Percentiles rank a stretch among this genome's conserved stretches.
Evolutionary conservation across 2,329 filamentous ascomycete genomes (phyloP).

Genomic region (Colletotrichum musae): DNA sequence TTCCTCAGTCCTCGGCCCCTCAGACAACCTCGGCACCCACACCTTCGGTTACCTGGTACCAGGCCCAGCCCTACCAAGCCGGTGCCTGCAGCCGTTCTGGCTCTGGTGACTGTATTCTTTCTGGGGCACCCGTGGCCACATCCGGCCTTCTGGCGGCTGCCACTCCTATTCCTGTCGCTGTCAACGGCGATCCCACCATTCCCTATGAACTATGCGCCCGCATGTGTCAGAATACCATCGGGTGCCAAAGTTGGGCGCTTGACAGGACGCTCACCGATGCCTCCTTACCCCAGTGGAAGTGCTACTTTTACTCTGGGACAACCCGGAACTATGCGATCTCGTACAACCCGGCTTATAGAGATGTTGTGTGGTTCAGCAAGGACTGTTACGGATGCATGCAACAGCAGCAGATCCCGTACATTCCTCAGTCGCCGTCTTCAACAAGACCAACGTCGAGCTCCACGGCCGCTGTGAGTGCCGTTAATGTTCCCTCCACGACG

Average conservation of each 20-base stretch:
- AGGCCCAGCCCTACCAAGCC: not conserved
- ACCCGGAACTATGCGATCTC: not conserved
- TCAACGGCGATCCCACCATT: not conserved
- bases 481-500: not conserved
- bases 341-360: not conserved
- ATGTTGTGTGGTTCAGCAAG: constrained; percentile 6
- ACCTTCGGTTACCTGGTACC: not conserved
- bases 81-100: constrained; percentile 8
- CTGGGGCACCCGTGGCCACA: constrained; percentile 13
- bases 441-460: not conserved
- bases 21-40: constrained; percentile 9
- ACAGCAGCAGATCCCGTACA: not conserved
- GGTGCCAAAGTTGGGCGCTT: constrained; percentile 6
- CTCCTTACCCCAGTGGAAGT: not conserved
- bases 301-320: constrained; percentile 1
- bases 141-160: constrained; percentile 11
- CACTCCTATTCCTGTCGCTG: not conserved
- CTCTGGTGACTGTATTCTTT: constrained; percentile 7
- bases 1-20: not conserved
- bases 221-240: not conserved
- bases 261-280: not conserved
- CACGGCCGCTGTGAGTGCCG: not conserved
- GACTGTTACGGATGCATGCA: not conserved
- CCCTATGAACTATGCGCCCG: not conserved
- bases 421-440: not conserved